Evolutionary conservation across 305 asterid genomes (phyloP), one percentile per base, ranked within the genome.

Genomic region (Fraxinus dipetala): DNA sequence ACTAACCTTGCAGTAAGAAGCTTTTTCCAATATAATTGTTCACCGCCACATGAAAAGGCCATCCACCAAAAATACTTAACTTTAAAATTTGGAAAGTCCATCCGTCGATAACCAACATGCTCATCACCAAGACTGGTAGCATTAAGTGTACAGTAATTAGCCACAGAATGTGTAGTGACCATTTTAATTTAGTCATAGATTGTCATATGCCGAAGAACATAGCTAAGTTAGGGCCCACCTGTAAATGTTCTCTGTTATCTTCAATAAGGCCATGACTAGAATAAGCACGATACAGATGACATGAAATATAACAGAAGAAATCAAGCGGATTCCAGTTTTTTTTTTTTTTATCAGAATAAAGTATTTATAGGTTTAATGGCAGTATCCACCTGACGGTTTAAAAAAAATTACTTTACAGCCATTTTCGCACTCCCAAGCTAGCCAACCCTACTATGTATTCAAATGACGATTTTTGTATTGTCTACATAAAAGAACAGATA

Each of bases 11-110:
- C 94, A 82, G 40, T 80, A 75, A 95, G 94, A 84, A 95, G 98
- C 86, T 85, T 88, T 77, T 89, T 90, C 72, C 92, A 89, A 72
- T 65, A 91, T 38, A 95, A 16, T 2, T 82, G 83, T 61, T 76
- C 81, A 74, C 99, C 99, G 8, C 99, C 99, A 87, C 92, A 86
- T 77, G 99, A 95, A 86, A 95, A 24, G 99, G 99, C 40, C 99
- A 90, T 75, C 99, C 99, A 80, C 98, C 98, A 87, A 93, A 94
- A 84, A 95, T 48, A 75, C 98, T 93, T 84, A 91, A 81, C 79
- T 92, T 95, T 83, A 88, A 79, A 79, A 36, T 80, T 81, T 36
- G 96, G 95, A 79, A 90, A 89, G 84, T 93, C 93, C 84, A 89
- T 83, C 77, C 95, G 90, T 26, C 90, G 84, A 81, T 90, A 95